These are phyloP conservation scores for Bimuria novae-zelandiae DNA, from an alignment of 2,329 filamentous ascomycete species.

Conservation along the genomic window DNA sequence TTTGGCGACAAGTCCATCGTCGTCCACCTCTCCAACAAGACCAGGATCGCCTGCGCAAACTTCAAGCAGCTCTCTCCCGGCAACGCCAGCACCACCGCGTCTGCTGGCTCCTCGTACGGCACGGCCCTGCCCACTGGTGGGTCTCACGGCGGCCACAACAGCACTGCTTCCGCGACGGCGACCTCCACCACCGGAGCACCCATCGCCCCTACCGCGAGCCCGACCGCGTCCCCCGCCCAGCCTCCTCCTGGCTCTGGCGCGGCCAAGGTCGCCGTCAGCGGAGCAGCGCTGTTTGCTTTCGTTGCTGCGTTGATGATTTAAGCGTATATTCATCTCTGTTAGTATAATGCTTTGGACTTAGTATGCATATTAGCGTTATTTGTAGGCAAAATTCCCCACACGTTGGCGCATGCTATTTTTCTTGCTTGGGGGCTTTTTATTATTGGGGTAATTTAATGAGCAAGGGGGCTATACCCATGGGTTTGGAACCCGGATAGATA, in stretches of 20 bases:
- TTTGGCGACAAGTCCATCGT: constrained; percentile 61
- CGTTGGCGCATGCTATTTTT: no score
- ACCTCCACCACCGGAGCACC: constrained; percentile 19
- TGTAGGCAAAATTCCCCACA: no score
- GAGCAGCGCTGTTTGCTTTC: constrained; percentile 25
- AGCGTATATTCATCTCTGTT: no score
- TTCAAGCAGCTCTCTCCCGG: constrained; percentile 61
- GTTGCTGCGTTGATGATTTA: constrained; percentile 35
- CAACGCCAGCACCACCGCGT: constrained; percentile 44
- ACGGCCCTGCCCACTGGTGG: constrained; percentile 18
- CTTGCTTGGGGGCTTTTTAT: no score
- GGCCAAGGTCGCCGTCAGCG: constrained; percentile 26
- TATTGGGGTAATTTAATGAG: no score
- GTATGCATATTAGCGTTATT: no score
- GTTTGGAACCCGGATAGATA: no score
- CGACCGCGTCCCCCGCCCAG: constrained; percentile 19
- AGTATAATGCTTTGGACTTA: no score
- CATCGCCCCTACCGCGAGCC: constrained; percentile 18
- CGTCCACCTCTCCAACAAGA: constrained; percentile 58
- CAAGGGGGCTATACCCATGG: no score
- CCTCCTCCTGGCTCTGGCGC: constrained; percentile 25
- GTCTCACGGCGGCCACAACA: constrained; percentile 18
- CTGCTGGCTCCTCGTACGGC: constrained; percentile 19
- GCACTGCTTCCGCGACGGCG: constrained; percentile 21
- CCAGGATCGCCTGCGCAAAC: constrained; percentile 62